Conservation (phyloP, 2,329 filamentous ascomycete genomes). For the Chaetomiaceae sp. region DNA sequence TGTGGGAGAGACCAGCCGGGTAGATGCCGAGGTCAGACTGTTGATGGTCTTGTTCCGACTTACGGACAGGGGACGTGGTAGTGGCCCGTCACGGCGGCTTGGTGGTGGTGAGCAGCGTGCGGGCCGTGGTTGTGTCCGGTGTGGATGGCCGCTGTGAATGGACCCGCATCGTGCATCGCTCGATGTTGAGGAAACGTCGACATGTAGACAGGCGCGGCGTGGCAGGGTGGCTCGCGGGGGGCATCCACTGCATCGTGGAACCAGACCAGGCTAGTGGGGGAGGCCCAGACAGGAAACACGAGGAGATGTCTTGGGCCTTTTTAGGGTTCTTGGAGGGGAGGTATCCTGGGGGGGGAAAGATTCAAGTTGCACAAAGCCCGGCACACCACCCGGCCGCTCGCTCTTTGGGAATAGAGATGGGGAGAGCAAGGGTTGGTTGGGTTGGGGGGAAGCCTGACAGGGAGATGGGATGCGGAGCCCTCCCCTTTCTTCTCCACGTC, state of each 20-base stretch:
- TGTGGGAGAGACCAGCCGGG: background rate
- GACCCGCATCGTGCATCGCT: slow-evolving; percentile 26
- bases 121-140: slow-evolving; percentile 19
- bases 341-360: background rate
- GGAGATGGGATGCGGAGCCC: too few relatives aligned
- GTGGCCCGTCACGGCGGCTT: slow-evolving; percentile 19
- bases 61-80: slow-evolving; percentile 23
- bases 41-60: slow-evolving; percentile 20
- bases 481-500: slow-evolving; percentile 21
- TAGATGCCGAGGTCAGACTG: background rate
- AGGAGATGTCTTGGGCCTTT: slow-evolving; percentile 20
- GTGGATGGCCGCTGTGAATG: slow-evolving; percentile 20
- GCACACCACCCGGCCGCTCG: background rate
- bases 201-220: slow-evolving; percentile 25
- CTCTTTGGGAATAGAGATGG: slow-evolving; percentile 20
- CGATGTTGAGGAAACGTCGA: slow-evolving; percentile 24
- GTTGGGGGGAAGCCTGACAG: too few relatives aligned
- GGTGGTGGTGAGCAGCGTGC: slow-evolving; percentile 14
- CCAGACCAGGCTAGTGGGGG: slow-evolving; percentile 24
- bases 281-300: slow-evolving; percentile 22
- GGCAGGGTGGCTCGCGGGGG: slow-evolving; percentile 24
- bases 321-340: slow-evolving; percentile 19
- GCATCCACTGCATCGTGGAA: slow-evolving; percentile 28
- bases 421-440: background rate
- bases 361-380: slow-evolving; percentile 12